Evolutionary conservation across 108 stramenopile genomes (phyloP), one percentile per base, ranked within the genome.

Genomic region (Pseudonitzschia pungens): DNA sequence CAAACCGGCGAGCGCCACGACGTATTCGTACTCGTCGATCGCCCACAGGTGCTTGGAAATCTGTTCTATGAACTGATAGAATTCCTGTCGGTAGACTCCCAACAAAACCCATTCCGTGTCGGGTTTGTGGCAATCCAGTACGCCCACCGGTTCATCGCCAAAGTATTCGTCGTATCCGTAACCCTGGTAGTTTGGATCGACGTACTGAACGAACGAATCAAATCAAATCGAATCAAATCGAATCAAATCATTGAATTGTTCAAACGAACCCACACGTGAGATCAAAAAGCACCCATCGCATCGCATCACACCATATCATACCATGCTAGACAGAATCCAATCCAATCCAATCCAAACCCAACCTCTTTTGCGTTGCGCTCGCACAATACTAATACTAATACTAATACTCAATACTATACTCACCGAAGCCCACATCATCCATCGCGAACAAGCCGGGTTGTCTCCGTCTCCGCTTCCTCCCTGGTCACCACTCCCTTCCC

Each of bases 31-130:
- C n/a, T 92, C 93, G 67, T 90, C 83, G 74, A 92, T 85, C 50
- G 89, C 89, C 92, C 93, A 94, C 69, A 94, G 74, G 75, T 94
- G 93, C 73, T 94, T 94, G 20, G 90, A 92, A 69, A 94, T 92
- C 77, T 94, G 93, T 77, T 94, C 93, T 74, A 92, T 87, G 76
- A 75, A 94, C 69, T 94, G 93, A 78, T 94, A 94, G 57, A 90
- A 89, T 66, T 94, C 93, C 73, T 94, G 90, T 18, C 90, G 83
- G 82, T 92, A 94, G n/a, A 92, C 88, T 16, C 93, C 93, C 40
- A 94, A 55, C 57, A 94, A 79, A 53, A 84, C 44, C 93, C 93
- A 94, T 27, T 84, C 72, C 21, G 88, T 83, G 42, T 87, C 86
- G 18, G 89, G 89, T n/a, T 77, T 80, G 77, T 92, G 90, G 71